phyloP scores from a whole-genome alignment of 768 basidiomycete species.

The Neoboletus brunneissimus region DNA sequence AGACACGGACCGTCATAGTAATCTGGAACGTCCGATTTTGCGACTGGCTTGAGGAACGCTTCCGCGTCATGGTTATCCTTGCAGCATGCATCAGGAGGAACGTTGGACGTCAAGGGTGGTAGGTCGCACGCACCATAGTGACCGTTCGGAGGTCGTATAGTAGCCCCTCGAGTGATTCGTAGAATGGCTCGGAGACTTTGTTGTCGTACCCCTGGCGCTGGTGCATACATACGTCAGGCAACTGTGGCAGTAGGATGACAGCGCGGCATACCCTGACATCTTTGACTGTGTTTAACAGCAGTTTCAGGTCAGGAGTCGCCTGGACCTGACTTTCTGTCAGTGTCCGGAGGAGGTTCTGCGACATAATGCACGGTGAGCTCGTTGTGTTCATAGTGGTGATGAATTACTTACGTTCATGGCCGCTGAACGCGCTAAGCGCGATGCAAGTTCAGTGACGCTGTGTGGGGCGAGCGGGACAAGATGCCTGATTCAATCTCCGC shows the following conservation, averaged over 20 bases:
- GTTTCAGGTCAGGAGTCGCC: slow-evolving; percentile 68
- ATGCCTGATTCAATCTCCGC: slow-evolving; percentile 30
- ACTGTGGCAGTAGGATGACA: slow-evolving; percentile 11
- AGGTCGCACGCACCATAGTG: slow-evolving; percentile 50
- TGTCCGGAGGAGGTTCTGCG: slow-evolving; percentile 84
- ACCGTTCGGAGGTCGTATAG: slow-evolving; percentile 80
- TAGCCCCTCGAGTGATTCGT: slow-evolving; percentile 89
- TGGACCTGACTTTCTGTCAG: slow-evolving; percentile 76
- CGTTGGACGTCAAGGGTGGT: slow-evolving; percentile 21
- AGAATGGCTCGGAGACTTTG: slow-evolving; percentile 85
- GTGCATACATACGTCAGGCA: slow-evolving; percentile 25
- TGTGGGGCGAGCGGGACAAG: slow-evolving; percentile 33
- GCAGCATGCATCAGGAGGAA: slow-evolving; percentile 26
- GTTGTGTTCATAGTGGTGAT: neutral
- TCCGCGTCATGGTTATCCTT: slow-evolving; percentile 88
- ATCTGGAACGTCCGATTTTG: slow-evolving; percentile 86
- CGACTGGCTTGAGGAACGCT: slow-evolving; percentile 91
- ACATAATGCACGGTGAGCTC: slow-evolving; percentile 2
- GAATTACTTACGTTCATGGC: slow-evolving; percentile 24
- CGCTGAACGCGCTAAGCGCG: slow-evolving; percentile 29
- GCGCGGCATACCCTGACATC: slow-evolving; percentile 72
- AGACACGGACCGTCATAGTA: slow-evolving; percentile 79
- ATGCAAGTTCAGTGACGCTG: slow-evolving; percentile 28
- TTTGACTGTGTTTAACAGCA: slow-evolving; percentile 81
- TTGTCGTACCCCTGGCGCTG: slow-evolving; percentile 52